Evolutionary conservation across 73 alveolate species (phyloP), one percentile per base, ranked within the genome.

Genomic region (Symbiodinium natans): DNA sequence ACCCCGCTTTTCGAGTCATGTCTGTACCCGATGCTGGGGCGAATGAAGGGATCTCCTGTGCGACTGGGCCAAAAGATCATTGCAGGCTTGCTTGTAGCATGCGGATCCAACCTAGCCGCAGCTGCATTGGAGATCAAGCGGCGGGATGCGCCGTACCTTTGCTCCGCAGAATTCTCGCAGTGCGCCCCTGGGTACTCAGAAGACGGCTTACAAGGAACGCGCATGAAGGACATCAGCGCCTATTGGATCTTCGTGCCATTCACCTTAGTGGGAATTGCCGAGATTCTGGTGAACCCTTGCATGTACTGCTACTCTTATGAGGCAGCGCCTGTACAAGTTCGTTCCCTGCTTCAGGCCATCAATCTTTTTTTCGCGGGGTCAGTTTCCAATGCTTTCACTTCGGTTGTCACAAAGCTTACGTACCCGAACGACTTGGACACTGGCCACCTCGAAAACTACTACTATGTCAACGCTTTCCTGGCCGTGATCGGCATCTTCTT

Each of bases 1-100:
- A 88, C 95, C 42, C 95, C 95, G 17, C 71, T 88, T 83, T 88
- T 88, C 42, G 95, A 88, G 41, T 23, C 95, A 7, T 92, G 98
- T 31, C 27, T 92, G 40, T 92, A n/a, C 83, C 39, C 39, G 3
- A 36, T 71, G 39, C 15, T 71, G 29, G 83, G 38, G 15, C 34
- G 83, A 7, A n/a, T 27, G 39, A 75, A 75, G 33, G 85, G 85
- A 19, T 75, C 85, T 3, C 46, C 41, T 7, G 85, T 75, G 3
- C 85, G 52, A 33, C 27, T 75, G 85, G 85, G 85, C 27, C 85
- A 75, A 38, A 75, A 75, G 85, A 75, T 75, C 85, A 17, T 75
- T 33, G 41, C 85, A 19, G 85, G 85, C 9, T 29, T 75, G 31
- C 17, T 75, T 1, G 43, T 75, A 29, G 85, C 85, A 9, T 29